Evolutionary conservation across 2,329 filamentous ascomycete genomes (phyloP).

Genomic region (Ophiosphaerella narmari): DNA sequence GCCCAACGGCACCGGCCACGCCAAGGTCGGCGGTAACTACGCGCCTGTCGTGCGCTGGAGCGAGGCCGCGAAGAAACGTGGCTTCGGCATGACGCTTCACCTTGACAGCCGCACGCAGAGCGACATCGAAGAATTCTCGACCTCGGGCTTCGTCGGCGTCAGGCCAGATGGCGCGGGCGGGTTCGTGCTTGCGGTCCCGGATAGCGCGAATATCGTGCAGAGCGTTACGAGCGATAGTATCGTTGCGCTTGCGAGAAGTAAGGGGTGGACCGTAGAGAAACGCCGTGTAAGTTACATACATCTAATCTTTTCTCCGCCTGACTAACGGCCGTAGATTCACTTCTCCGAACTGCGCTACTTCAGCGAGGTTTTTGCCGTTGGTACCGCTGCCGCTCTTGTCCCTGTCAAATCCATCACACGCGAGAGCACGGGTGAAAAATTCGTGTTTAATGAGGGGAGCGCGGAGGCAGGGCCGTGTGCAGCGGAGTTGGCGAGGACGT

Average conservation of each 20-base stretch:
- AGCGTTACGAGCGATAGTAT: slow-evolving; percentile 37
- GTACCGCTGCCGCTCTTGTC: slow-evolving; percentile 23
- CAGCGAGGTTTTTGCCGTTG: slow-evolving; percentile 27
- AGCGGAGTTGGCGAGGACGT: slow-evolving; percentile 2
- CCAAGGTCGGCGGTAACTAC: slow-evolving; percentile 47
- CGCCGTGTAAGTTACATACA: slow-evolving; percentile 3
- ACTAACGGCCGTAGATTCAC: slow-evolving; percentile 6
- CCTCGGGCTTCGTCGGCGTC: slow-evolving; percentile 42
- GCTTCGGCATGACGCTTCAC: slow-evolving; percentile 42
- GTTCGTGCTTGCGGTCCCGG: slow-evolving; percentile 33
- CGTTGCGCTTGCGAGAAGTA: slow-evolving; percentile 27
- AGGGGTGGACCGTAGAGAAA: slow-evolving; percentile 42
- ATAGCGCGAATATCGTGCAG: slow-evolving; percentile 32
- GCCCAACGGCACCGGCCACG: slow-evolving; percentile 38
- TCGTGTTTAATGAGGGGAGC: slow-evolving; percentile 12
- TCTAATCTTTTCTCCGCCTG: no score
- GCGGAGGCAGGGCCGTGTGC: slow-evolving; percentile 6
- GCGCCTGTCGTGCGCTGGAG: slow-evolving; percentile 42
- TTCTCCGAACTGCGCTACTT: slow-evolving; percentile 20
- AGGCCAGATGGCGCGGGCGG: slow-evolving; percentile 17
- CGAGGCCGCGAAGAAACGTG: slow-evolving; percentile 34
- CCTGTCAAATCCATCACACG: slow-evolving; percentile 14
- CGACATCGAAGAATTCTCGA: slow-evolving; percentile 45
- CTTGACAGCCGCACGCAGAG: slow-evolving; percentile 38
- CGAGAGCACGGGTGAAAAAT: slow-evolving; percentile 19